Conservation (phyloP, 495 filamentous ascomycete genomes). For the Penicillium coprophilum region DNA sequence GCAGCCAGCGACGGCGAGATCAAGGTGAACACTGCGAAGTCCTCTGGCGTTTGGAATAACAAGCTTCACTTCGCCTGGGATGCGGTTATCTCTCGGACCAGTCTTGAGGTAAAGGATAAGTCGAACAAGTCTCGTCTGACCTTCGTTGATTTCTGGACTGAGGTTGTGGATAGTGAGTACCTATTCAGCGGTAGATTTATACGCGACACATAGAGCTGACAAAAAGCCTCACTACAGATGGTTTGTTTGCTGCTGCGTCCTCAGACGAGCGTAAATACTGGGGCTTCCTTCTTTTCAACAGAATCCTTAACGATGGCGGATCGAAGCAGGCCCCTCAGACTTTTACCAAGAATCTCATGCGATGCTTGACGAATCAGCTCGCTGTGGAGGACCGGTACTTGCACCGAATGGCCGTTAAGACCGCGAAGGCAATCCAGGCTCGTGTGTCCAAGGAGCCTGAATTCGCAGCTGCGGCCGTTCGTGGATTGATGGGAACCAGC, state of each 20-base stretch:
- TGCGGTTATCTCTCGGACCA: constrained; percentile 57
- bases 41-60: constrained; percentile 72
- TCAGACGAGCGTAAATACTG: constrained; percentile 87
- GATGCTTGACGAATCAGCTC: constrained; percentile 83
- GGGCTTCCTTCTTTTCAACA: constrained; percentile 82
- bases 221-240: constrained; percentile 50
- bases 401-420: constrained; percentile 73
- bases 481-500: constrained; percentile 62
- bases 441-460: constrained; percentile 64
- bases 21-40: constrained; percentile 47
- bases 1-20: constrained; percentile 48
- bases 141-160: constrained; percentile 83
- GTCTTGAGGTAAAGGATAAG: constrained; percentile 27
- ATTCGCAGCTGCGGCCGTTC: constrained; percentile 58
- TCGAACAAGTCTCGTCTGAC: constrained; percentile 42
- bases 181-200: neutral
- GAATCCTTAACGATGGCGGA: constrained; percentile 57
- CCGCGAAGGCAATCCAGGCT: constrained; percentile 63
- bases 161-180: constrained; percentile 77
- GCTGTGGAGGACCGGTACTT: constrained; percentile 81
- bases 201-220: constrained; percentile 13
- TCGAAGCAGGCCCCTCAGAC: constrained; percentile 51
- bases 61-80: constrained; percentile 90
- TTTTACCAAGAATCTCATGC: constrained; percentile 80
- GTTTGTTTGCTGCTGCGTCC: constrained; percentile 73